Conservation (phyloP, 2,329 filamentous ascomycete species). For the Neonectria hederae region DNA sequence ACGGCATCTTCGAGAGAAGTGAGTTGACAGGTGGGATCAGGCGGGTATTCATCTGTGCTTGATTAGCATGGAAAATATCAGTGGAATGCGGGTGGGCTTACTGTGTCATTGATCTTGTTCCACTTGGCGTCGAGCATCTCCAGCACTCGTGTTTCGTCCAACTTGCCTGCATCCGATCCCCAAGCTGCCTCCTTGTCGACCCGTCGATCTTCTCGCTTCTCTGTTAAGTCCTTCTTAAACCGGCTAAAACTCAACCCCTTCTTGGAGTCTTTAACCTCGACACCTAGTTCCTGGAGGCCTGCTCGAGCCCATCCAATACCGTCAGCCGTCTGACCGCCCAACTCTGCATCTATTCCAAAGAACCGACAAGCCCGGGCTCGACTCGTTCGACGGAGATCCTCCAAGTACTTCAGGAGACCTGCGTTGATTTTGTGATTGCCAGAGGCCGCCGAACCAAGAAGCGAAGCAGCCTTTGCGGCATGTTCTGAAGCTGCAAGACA, state of each 20-base stretch:
- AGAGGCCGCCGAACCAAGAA: slow-evolving; percentile 54
- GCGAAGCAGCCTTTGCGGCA: slow-evolving; percentile 73
- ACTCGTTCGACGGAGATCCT: slow-evolving; percentile 77
- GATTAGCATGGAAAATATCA: slow-evolving; percentile 21
- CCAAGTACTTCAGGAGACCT: slow-evolving; percentile 75
- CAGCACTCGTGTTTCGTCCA: slow-evolving; percentile 86
- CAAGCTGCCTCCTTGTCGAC: slow-evolving; percentile 78
- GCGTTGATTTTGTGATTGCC: slow-evolving; percentile 66
- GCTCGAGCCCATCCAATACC: slow-evolving; percentile 88
- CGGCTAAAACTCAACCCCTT: slow-evolving; percentile 68
- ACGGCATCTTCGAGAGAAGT: slow-evolving; percentile 82
- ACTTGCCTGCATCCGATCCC: slow-evolving; percentile 84
- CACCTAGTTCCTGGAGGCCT: slow-evolving; percentile 77
- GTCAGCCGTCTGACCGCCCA: slow-evolving; percentile 81
- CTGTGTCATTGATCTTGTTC: slow-evolving; percentile 92
- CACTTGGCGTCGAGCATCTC: slow-evolving; percentile 90
- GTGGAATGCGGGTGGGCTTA: slow-evolving; percentile 52
- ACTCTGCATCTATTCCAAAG: slow-evolving; percentile 88
- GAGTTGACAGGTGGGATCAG: slow-evolving; percentile 75
- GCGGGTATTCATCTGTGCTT: slow-evolving; percentile 78
- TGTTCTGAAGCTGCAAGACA: slow-evolving; percentile 91
- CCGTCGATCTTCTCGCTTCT: slow-evolving; percentile 81
- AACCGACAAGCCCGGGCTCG: slow-evolving; percentile 90
- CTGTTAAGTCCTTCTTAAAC: slow-evolving; percentile 77
- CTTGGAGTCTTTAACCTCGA: slow-evolving; percentile 62